These are phyloP conservation scores for Phenoliferia sp. DNA, from an alignment of 1,284 basidiomycete species.

Conservation along the genomic window DNA sequence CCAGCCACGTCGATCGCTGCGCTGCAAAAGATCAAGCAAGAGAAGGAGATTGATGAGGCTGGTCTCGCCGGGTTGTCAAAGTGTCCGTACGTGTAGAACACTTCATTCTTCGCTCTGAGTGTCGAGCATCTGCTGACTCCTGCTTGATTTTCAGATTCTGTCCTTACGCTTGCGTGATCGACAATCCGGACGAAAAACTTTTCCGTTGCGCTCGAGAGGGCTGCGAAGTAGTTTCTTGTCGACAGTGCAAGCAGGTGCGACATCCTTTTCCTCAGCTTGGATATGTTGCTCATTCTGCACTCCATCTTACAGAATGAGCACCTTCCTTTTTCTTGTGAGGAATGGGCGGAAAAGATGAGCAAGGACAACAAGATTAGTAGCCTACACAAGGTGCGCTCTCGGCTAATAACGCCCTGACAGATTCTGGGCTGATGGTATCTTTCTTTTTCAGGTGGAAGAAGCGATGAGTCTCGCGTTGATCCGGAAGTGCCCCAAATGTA, in stretches of 20 bases:
- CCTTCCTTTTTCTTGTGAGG: not conserved
- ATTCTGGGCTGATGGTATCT: not conserved
- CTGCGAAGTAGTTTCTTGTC: slow-evolving; percentile 32
- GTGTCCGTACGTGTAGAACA: slow-evolving; percentile 35
- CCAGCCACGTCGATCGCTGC: slow-evolving; percentile 24
- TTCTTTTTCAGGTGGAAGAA: slow-evolving; percentile 7
- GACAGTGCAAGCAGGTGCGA: slow-evolving; percentile 33
- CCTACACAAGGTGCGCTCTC: slow-evolving; percentile 26
- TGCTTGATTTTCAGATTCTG: slow-evolving; percentile 26
- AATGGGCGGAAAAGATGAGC: slow-evolving; percentile 1
- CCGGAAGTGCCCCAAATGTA: slow-evolving; percentile 29
- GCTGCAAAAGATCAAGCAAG: slow-evolving; percentile 35
- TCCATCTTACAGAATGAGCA: not conserved
- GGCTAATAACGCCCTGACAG: not conserved
- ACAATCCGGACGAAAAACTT: slow-evolving; percentile 34
- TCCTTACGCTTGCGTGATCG: slow-evolving; percentile 34
- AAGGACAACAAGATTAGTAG: slow-evolving; percentile 26
- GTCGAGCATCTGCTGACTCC: not conserved
- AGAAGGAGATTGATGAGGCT: slow-evolving; percentile 35
- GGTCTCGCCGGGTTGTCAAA: slow-evolving; percentile 30
- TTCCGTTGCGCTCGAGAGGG: slow-evolving; percentile 32
- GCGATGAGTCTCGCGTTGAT: slow-evolving; percentile 30
- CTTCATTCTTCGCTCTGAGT: not conserved
- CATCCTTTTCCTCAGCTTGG: not conserved
- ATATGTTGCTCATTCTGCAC: not conserved